phyloP scores from a whole-genome alignment of 2,329 filamentous ascomycete species.

The Exophiala phaeomuriformis region DNA sequence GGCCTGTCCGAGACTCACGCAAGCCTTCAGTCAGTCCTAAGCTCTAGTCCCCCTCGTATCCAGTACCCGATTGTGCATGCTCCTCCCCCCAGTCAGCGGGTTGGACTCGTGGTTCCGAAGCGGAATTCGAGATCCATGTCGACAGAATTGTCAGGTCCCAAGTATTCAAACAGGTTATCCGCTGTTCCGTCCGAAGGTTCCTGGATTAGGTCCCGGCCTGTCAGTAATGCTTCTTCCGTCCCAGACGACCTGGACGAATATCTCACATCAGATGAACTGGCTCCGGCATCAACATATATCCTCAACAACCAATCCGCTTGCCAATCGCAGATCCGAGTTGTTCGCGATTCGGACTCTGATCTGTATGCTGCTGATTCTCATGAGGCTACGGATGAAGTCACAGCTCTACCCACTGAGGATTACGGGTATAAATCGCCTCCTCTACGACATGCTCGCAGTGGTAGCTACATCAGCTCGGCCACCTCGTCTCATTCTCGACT shows the following conservation, averaged over 20 bases:
- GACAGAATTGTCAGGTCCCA: constrained; percentile 31
- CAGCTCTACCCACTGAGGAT: constrained; percentile 21
- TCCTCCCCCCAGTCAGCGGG: constrained; percentile 37
- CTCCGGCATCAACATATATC: constrained; percentile 21
- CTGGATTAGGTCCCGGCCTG: constrained; percentile 33
- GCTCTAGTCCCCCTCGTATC: constrained; percentile 27
- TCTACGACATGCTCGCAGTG: constrained; percentile 15
- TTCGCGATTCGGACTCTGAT: constrained; percentile 16
- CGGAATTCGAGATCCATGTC: constrained; percentile 31
- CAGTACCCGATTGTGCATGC: constrained; percentile 30
- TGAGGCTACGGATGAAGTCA: constrained; percentile 28
- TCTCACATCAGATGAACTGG: constrained; percentile 19
- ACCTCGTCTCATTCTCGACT: constrained; percentile 19
- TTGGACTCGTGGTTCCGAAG: constrained; percentile 30
- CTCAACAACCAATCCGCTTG: constrained; percentile 21
- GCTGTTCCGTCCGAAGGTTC: constrained; percentile 38
- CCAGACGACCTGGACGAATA: constrained; percentile 23
- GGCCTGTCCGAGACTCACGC: constrained; percentile 26
- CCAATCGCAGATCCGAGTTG: constrained; percentile 21
- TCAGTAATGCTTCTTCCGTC: constrained; percentile 14
- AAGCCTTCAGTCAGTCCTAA: constrained; percentile 34
- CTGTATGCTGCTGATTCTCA: constrained; percentile 11
- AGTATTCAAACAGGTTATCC: constrained; percentile 40
- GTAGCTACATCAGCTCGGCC: constrained; percentile 15
- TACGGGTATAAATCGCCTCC: constrained; percentile 21